Evolutionary conservation across 169 alveolate genomes (phyloP), one percentile per base, ranked within the genome.

Genomic region (Cytauxzoon felis): DNA sequence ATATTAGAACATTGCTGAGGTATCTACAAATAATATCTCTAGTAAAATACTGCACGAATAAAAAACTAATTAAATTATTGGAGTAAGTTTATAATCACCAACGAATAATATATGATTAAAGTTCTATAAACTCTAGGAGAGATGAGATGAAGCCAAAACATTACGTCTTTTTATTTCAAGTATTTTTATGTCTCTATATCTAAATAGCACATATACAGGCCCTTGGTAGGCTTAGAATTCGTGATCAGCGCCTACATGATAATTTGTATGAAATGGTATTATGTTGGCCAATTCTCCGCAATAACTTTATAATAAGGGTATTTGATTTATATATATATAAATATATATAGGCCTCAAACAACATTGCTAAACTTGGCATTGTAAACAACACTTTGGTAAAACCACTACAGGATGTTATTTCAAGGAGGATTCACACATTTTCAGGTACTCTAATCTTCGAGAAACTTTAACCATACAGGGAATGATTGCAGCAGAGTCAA

Each of bases 271-370:
- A 86, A 43, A 86, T 86, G 91, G 63, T 85, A 5, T 65, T 80
- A 19, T 86, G 91, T 34, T 86, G 91, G 91, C 53, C 91, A 21
- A 78, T 86, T 18, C 51, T 86, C n/a, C 58, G 91, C 27, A 86
- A 86, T 50, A 86, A 86, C 59, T 86, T 86, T 62, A 23, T 86
- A 5, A 60, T 86, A 11, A 86, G 81, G 75, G 82, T 61, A 23
- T 2, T 33, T 23, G 8, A 7, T 7, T n/a, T 26, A 32, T 24
- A 11, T 34, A 56, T 19, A 2, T 53, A 18, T 3, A 16, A 8
- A 56, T 3, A 13, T 11, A 30, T 56, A 11, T 30, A 70, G 86
- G 87, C 89, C 0, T 76, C 91, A 7, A 86, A 86, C 62, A 58
- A 82, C 19, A 42, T 86, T 5, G 42, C 88, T 1, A 86, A 86